Percentiles rank a stretch among this genome's conserved stretches.
phyloP scores from a whole-genome alignment of 2,329 filamentous ascomycete species.

The Lecanosticta acicola region DNA sequence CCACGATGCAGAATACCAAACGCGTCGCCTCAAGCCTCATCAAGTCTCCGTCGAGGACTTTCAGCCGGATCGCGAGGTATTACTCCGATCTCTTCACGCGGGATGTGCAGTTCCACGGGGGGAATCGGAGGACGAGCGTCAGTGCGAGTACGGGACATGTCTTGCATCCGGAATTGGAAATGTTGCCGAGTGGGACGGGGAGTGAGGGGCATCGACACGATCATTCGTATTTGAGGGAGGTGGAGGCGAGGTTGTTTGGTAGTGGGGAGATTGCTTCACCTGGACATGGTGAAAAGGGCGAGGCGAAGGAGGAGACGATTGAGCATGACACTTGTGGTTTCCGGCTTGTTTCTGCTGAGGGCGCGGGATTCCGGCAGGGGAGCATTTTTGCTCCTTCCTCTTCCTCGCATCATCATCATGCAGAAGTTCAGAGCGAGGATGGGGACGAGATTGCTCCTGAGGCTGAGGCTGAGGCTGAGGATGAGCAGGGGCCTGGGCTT shows the following conservation, averaged over 20 bases:
- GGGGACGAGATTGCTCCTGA: slow-evolving; percentile 2
- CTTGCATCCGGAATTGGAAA: slow-evolving; percentile 44
- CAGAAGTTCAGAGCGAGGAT: background rate
- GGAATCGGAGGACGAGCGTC: slow-evolving; percentile 42
- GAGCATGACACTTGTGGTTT: too few species aligned
- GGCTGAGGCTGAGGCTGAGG: background rate
- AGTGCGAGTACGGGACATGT: slow-evolving; percentile 37
- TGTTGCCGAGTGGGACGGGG: slow-evolving; percentile 27
- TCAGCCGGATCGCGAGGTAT: slow-evolving; percentile 40
- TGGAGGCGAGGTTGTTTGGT: slow-evolving; percentile 13
- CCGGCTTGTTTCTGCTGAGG: background rate
- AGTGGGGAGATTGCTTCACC: too few species aligned
- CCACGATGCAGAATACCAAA: slow-evolving; percentile 3
- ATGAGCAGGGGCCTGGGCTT: slow-evolving; percentile 10
- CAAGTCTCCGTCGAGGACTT: slow-evolving; percentile 37
- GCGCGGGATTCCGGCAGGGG: background rate
- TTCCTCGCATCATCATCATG: background rate
- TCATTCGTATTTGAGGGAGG: slow-evolving; percentile 18
- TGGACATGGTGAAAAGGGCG: too few species aligned
- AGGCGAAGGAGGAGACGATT: background rate
- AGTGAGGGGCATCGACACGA: slow-evolving; percentile 14
- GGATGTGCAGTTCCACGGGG: slow-evolving; percentile 35
- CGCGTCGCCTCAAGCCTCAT: slow-evolving; percentile 18
- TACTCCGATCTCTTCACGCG: slow-evolving; percentile 43
- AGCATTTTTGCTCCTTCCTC: background rate